Base-by-base conservation (phyloP, 2,329 filamentous ascomycete genomes). In the Bipolaris victoriae region DNA sequence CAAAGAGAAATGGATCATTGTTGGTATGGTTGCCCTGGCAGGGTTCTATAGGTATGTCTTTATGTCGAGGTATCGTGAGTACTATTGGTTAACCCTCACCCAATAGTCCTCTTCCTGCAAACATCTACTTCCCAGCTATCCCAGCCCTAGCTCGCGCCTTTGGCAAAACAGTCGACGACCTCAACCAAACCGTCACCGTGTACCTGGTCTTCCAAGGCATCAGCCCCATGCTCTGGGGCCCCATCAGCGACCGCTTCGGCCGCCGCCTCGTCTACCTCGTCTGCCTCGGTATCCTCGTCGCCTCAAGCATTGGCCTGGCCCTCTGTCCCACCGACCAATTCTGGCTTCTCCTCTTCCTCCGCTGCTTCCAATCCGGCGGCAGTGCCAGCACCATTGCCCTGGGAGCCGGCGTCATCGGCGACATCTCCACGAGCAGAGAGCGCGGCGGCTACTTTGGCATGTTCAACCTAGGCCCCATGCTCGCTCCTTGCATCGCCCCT, bases 381-480 rank as follows among this genome's bases (percentile, higher is more conserved):
- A 76, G 74, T 44, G 75, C 73, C 4, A 73, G 74, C 22, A 79
- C 77, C 3, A 79, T 80, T 29, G 69, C 90, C 0, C 79, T 95
- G 1, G 86, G 85, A 0, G 89, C 84, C 59, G 90, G 87, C 1
- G 86, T 92, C 1, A 84, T 93, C 13, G 87, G 88, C 0, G 91
- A 95, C 66, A 82, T 92, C 5, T 83, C 87, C 0, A 86, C 88
- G 0, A 86, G 84, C 44, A 82, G 84, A 0, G 89, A 94, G 72
- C 80, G 91, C 64, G 91, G 90, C 2, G 84, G 83, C 54, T 93
- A 90, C 68, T 88, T 93, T 69, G 78, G 89, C 86, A 49, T 83
- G 87, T 58, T 84, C 88, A 18, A 83, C 82, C 31, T 81, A 81
- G 3, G 86, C 84, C 15, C 68, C 0, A 71, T 72, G 70, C 59